A percentile compares a stretch with the other conserved stretches of the same genome.
phyloP scores from a whole-genome alignment of 768 basidiomycete genomes.

The Pisolithus albus region DNA sequence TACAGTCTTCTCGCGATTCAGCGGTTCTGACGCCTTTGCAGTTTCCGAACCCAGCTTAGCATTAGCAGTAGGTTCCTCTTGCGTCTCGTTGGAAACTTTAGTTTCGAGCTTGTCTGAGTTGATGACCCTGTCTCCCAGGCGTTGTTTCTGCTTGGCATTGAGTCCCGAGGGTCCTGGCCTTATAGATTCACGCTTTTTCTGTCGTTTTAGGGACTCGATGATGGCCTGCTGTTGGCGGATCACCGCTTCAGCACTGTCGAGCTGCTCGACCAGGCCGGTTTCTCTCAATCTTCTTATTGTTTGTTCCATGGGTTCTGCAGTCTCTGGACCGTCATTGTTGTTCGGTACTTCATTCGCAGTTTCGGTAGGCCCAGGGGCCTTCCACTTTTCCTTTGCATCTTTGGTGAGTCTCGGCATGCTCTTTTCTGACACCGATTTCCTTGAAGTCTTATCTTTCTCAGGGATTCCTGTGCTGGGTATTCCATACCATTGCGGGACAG shows the following conservation, averaged over 20 bases:
- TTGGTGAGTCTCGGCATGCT: not conserved
- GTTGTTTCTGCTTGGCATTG: not conserved
- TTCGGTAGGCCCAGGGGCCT: no score
- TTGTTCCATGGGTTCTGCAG: not conserved
- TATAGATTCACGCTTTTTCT: not conserved
- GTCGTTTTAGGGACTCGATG: not conserved
- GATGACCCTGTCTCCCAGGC: no score
- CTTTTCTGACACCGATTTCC: not conserved
- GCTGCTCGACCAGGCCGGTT: not conserved
- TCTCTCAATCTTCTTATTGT: not conserved
- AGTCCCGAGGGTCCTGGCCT: not conserved
- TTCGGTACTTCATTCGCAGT: no score
- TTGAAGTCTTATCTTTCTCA: not conserved
- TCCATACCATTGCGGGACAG: not conserved
- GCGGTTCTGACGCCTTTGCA: not conserved
- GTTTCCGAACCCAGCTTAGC: not conserved
- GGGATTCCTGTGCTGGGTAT: no score
- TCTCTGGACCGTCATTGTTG: no score
- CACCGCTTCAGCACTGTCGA: not conserved
- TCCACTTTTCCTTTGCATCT: not conserved
- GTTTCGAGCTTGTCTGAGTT: no score
- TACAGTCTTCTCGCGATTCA: not conserved
- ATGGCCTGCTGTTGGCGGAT: not conserved
- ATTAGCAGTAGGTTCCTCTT: not conserved
- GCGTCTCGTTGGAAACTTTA: no score